phyloP scores from a whole-genome alignment of 495 filamentous ascomycete genomes.

The Eremomyces bilateralis region DNA sequence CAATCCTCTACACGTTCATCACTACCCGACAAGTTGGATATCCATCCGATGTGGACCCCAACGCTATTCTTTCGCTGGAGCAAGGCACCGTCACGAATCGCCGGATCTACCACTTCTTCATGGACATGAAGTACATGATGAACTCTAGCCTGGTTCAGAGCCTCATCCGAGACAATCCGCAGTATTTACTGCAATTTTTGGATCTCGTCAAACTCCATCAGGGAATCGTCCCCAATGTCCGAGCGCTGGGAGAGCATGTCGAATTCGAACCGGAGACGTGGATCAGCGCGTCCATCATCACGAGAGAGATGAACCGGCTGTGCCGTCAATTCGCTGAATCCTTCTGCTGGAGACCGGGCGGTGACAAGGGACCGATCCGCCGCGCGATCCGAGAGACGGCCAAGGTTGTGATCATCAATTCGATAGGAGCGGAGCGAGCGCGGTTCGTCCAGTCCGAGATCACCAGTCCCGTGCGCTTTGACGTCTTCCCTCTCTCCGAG shows the following conservation, averaged over 20 bases:
- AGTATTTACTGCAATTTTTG: slow-evolving; percentile 82
- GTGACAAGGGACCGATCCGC: slow-evolving; percentile 33
- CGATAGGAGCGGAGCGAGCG: slow-evolving; percentile 67
- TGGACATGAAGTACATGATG: slow-evolving; percentile 76
- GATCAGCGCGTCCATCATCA: slow-evolving; percentile 89
- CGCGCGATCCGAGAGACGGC: slow-evolving; percentile 58
- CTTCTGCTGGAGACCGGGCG: slow-evolving; percentile 41
- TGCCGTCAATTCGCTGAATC: slow-evolving; percentile 75
- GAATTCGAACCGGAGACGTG: slow-evolving; percentile 97
- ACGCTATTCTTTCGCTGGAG: slow-evolving; percentile 75
- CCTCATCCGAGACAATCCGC: slow-evolving; percentile 54
- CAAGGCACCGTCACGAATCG: slow-evolving; percentile 82
- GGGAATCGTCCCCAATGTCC: slow-evolving; percentile 83
- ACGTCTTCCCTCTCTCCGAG: slow-evolving; percentile 50
- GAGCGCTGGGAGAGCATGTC: slow-evolving; percentile 83
- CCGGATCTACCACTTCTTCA: slow-evolving; percentile 91
- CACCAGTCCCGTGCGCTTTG: slow-evolving; percentile 64
- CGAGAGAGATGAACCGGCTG: slow-evolving; percentile 79
- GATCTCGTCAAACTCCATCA: slow-evolving; percentile 90
- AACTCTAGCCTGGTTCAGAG: slow-evolving; percentile 70
- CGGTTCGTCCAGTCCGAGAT: slow-evolving; percentile 78
- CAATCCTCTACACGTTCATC: slow-evolving; percentile 91
- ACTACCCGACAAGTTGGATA: slow-evolving; percentile 89
- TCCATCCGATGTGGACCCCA: slow-evolving; percentile 64
- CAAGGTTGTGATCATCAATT: slow-evolving; percentile 60